Conservation (phyloP, 139 green algal genomes). For the Picochlorum sp. region DNA sequence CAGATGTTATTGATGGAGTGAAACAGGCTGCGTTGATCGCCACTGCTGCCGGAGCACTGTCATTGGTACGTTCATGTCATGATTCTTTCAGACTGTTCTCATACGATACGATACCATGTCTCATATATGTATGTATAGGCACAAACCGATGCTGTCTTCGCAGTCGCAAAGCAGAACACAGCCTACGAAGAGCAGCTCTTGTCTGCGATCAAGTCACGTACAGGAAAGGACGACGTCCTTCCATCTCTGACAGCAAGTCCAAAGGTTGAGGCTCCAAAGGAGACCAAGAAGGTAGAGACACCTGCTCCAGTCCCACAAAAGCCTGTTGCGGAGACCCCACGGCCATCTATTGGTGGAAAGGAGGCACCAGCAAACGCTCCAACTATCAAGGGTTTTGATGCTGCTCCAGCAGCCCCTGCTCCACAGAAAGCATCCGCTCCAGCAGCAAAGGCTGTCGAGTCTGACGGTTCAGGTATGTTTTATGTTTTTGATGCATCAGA, state of each 20-base stretch:
- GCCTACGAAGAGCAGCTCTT: slow-evolving; percentile 8
- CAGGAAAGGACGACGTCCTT: slow-evolving; percentile 5
- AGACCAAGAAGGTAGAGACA: background rate
- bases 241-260: background rate
- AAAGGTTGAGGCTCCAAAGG: slow-evolving; percentile 6
- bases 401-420: slow-evolving; percentile 7
- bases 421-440: background rate
- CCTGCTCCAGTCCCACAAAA: background rate
- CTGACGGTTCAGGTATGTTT: slow-evolving; percentile 1
- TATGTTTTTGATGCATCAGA: background rate
- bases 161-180: background rate
- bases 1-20: too few relatives aligned
- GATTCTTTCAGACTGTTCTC: too few relatives aligned
- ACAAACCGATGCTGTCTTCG: too few relatives aligned
- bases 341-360: background rate
- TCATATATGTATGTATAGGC: too few relatives aligned
- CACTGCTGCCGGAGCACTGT: too few relatives aligned
- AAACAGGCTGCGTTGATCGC: too few relatives aligned
- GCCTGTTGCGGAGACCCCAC: slow-evolving; percentile 2
- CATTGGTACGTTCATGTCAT: too few relatives aligned
- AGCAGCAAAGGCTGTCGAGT: background rate
- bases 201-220: slow-evolving; percentile 6
- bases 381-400: background rate
- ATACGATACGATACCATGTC: too few relatives aligned
- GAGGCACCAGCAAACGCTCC: background rate